Base-by-base conservation (phyloP, 345 rosid genomes). In the Combretum micranthum region DNA sequence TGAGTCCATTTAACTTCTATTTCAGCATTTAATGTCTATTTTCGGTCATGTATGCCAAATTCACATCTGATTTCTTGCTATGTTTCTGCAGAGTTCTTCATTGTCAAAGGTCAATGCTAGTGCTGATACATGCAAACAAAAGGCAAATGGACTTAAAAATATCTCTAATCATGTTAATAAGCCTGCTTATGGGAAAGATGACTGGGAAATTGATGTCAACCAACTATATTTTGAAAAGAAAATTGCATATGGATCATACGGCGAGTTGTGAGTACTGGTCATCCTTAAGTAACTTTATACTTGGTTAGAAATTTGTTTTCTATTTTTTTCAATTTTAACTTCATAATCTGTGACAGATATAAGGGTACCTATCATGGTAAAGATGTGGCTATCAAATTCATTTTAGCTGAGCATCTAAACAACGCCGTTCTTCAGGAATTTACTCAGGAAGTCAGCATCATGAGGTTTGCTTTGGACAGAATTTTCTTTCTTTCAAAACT, bases 161-260 rank as follows among this genome's bases (percentile, higher is more conserved):
- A 50, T 37, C 23, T 42, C 47, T 49, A 49, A 45, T 43, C 43
- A 18, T 39, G 51, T 23, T 20, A 17, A 25, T 25, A 25, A 49
- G 15, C 15, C 49, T 22, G 55, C 37, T 19, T 57, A 55, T 15
- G 65, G 55, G 17, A 50, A 53, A 48, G 71, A 60, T 42, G 58
- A 17, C 39, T 60, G 71, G 65, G 65, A 61, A 56, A 67, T 67
- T 54, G 61, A 67, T 48, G 32, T 39, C 16, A 54, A 42, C 19
- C 9, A 44, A 47, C 56, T 77, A 66, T 62, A 23, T 23, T 68
- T 52, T 58, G 76, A 68, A 57, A 44, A 45, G 63, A 68, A 64
- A 68, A 63, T 77, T 68, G 71, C 78, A 50, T 70, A 73, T 17
- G 82, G 82, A 51, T 73, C 76, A 25, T 52, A 52, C 62, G 72